phyloP scores from a whole-genome alignment of 106 monocot genomes.

The Xerophyta viscosa region DNA sequence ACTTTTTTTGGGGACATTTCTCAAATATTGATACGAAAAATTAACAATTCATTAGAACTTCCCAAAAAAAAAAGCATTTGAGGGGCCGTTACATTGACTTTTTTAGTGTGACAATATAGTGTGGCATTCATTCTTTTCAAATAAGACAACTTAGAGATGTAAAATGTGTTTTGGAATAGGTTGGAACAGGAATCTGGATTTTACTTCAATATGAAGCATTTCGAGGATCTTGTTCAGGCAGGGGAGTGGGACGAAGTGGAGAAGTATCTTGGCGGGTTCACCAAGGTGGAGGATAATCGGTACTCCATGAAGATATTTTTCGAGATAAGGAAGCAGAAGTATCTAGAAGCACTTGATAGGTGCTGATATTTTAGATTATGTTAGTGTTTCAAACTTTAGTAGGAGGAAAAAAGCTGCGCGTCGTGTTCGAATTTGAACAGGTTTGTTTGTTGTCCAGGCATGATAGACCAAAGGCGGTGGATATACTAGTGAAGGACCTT shows the following conservation, averaged over 20 bases:
- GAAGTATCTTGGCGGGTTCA: constrained; percentile 81
- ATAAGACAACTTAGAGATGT: too few species aligned
- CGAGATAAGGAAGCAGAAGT: constrained; percentile 97
- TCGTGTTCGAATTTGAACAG: too few species aligned
- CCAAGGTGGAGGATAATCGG: constrained; percentile 79
- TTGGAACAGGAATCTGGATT: constrained; percentile 94
- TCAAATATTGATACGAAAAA: too few species aligned
- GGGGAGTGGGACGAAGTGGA: constrained; percentile 99
- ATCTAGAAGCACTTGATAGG: constrained; percentile 95
- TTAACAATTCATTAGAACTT: neutral
- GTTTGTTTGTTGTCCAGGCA: too few species aligned
- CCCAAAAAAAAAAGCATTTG: neutral
- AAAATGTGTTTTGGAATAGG: constrained; percentile 30
- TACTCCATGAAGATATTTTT: constrained; percentile 99
- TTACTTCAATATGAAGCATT: constrained; percentile 95
- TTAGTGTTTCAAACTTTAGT: too few species aligned
- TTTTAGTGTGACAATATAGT: too few species aligned
- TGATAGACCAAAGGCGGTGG: constrained; percentile 84
- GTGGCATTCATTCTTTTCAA: too few species aligned
- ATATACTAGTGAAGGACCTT: constrained; percentile 92
- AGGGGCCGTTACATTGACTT: too few species aligned
- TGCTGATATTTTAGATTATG: too few species aligned
- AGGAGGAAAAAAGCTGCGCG: too few species aligned
- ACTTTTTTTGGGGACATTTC: too few species aligned
- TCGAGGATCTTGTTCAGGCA: constrained; percentile 78